Evolutionary conservation across 2,329 filamentous ascomycete species (phyloP).

Genomic region (Aureobasidium sp.): DNA sequence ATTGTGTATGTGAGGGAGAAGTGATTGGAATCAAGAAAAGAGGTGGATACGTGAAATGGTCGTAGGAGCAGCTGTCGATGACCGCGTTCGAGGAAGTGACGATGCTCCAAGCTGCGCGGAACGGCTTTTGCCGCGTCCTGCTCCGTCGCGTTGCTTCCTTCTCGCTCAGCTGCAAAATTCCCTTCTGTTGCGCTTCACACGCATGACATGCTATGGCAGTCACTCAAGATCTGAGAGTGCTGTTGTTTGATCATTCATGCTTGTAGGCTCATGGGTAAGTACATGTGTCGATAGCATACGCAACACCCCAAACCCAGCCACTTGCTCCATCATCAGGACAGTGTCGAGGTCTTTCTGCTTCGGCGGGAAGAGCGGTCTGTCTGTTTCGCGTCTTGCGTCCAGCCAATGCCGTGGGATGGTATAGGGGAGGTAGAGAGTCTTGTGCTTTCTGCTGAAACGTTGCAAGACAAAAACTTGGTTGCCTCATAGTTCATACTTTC

Average conservation of each 20-base stretch:
- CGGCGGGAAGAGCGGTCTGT: slow-evolving; percentile 12
- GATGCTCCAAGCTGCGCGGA: not conserved
- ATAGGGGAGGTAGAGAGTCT: slow-evolving; percentile 4
- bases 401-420: slow-evolving; percentile 14
- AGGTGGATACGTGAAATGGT: not conserved
- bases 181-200: slow-evolving; percentile 4
- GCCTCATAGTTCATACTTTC: slow-evolving; percentile 15
- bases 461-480: slow-evolving; percentile 12
- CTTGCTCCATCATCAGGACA: slow-evolving; percentile 6
- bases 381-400: slow-evolving; percentile 14
- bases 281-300: not conserved
- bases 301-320: slow-evolving; percentile 14
- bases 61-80: not conserved
- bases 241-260: not conserved
- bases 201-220: not conserved
- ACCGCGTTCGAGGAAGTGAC: slow-evolving; percentile 5
- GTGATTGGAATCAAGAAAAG: not conserved
- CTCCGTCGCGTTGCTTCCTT: slow-evolving; percentile 2
- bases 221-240: not conserved
- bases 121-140: not conserved
- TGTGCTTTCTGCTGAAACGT: slow-evolving; percentile 8
- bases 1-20: slow-evolving; percentile 35
- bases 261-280: not conserved
- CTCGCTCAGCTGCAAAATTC: slow-evolving; percentile 5
- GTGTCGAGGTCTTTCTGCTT: slow-evolving; percentile 10